phyloP scores from a whole-genome alignment of 805 yeast species.

The Metschnikowia koreensis region DNA sequence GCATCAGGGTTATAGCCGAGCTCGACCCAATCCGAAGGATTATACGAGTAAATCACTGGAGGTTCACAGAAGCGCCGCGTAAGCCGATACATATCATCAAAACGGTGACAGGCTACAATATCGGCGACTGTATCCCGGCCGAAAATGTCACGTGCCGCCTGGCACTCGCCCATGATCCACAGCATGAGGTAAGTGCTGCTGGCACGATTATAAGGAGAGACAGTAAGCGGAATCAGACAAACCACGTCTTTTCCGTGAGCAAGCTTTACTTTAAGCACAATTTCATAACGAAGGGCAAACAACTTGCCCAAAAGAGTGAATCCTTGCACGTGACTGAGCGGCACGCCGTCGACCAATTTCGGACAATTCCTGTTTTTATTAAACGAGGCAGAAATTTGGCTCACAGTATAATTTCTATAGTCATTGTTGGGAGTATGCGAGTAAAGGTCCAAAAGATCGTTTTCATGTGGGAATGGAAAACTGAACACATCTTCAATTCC shows the following conservation, averaged over 20 bases:
- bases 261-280: constrained; percentile 48
- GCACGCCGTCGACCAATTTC: constrained; percentile 39
- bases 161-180: constrained; percentile 55
- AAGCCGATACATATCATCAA: constrained; percentile 22
- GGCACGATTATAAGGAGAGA: constrained; percentile 51
- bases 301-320: constrained; percentile 52
- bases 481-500: constrained; percentile 26
- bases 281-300: constrained; percentile 51
- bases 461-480: constrained; percentile 33
- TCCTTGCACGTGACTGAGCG: constrained; percentile 46
- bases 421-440: not conserved
- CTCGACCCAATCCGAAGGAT: constrained; percentile 36
- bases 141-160: constrained; percentile 37
- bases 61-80: constrained; percentile 26
- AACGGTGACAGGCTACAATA: constrained; percentile 18
- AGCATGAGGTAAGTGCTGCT: constrained; percentile 49
- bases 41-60: constrained; percentile 29
- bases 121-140: constrained; percentile 30
- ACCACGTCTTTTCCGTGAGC: constrained; percentile 50
- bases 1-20: constrained; percentile 39
- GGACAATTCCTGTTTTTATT: constrained; percentile 22
- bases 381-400: constrained; percentile 18
- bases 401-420: constrained; percentile 8
- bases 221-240: constrained; percentile 49
- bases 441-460: constrained; percentile 33